These are phyloP conservation scores for Boletus rubescentipes DNA, from an alignment of 768 basidiomycete genomes.

Conservation along the genomic window DNA sequence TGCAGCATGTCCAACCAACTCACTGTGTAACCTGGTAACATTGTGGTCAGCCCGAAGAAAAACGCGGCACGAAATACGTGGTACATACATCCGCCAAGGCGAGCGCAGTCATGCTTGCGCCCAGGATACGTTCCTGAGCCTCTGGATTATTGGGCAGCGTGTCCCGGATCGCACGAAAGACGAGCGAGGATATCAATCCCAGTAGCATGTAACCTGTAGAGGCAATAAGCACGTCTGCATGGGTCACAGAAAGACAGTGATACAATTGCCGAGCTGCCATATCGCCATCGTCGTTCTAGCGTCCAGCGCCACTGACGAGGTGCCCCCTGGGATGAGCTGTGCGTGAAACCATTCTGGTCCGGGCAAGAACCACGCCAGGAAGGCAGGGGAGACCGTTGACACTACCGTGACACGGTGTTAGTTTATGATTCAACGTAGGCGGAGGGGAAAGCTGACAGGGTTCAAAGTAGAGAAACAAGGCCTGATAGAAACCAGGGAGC, in stretches of 20 bases:
- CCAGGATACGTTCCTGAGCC: conserved; percentile 68
- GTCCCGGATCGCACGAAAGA: conserved; percentile 66
- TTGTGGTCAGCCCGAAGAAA: not conserved
- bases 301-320: conserved; percentile 37
- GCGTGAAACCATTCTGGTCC: conserved; percentile 68
- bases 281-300: conserved; percentile 58
- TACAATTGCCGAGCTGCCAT: conserved; percentile 70
- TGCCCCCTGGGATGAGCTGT: conserved; percentile 53
- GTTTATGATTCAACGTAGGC: not conserved
- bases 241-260: conserved; percentile 13
- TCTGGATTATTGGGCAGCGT: conserved; percentile 53
- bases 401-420: conserved; percentile 33
- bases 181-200: conserved; percentile 62
- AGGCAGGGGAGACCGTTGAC: conserved; percentile 49
- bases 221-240: not conserved
- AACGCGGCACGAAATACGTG: not conserved
- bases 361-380: conserved; percentile 55
- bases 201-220: conserved; percentile 58
- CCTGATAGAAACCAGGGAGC: conserved; percentile 60
- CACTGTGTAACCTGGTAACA: conserved; percentile 58
- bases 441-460: conserved; percentile 42
- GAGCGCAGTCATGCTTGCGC: conserved; percentile 59
- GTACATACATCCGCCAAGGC: conserved; percentile 67
- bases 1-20: conserved; percentile 21
- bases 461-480: conserved; percentile 65